Evolutionary conservation across 1,284 basidiomycete genomes (phyloP).

Genomic region (Trichosporon inkin): DNA sequence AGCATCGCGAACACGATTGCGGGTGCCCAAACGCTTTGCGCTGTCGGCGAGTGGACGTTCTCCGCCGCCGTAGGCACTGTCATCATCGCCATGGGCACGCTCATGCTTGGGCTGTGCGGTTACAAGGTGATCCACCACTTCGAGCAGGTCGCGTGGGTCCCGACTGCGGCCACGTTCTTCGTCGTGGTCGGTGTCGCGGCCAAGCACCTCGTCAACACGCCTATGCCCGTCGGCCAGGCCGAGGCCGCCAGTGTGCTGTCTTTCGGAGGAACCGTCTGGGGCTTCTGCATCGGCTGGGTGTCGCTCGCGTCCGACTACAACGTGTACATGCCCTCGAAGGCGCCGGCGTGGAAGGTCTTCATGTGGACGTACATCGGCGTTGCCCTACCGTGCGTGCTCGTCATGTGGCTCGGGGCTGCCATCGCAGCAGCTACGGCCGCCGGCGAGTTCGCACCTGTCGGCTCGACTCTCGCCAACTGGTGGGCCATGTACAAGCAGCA

Average conservation of each 20-base stretch:
- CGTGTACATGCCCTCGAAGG: slow-evolving; percentile 49
- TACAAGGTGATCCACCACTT: slow-evolving; percentile 52
- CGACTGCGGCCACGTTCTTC: slow-evolving; percentile 50
- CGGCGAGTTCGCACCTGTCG: slow-evolving; percentile 12
- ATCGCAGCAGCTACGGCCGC: slow-evolving; percentile 42
- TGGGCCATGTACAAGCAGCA: slow-evolving; percentile 27
- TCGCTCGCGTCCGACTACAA: slow-evolving; percentile 49
- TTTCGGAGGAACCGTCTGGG: slow-evolving; percentile 41
- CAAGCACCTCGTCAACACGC: slow-evolving; percentile 34
- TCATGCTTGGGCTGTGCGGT: slow-evolving; percentile 51
- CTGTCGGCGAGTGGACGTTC: slow-evolving; percentile 40
- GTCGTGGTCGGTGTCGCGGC: slow-evolving; percentile 41
- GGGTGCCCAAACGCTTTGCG: slow-evolving; percentile 39
- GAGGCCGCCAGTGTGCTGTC: slow-evolving; percentile 45
- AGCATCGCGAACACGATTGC: slow-evolving; percentile 50
- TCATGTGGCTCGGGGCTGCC: slow-evolving; percentile 47
- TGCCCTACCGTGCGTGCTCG: slow-evolving; percentile 45
- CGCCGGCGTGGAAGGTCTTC: slow-evolving; percentile 44
- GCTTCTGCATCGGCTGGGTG: slow-evolving; percentile 46
- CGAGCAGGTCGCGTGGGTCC: slow-evolving; percentile 51
- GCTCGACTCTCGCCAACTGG: slow-evolving; percentile 28
- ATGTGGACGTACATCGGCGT: slow-evolving; percentile 47
- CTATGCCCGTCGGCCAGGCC: slow-evolving; percentile 35
- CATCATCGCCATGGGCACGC: slow-evolving; percentile 47
- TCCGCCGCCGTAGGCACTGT: slow-evolving; percentile 43